Evolutionary conservation across 257 asterid species (phyloP).

Genomic region (Rubia yunnanensis): DNA sequence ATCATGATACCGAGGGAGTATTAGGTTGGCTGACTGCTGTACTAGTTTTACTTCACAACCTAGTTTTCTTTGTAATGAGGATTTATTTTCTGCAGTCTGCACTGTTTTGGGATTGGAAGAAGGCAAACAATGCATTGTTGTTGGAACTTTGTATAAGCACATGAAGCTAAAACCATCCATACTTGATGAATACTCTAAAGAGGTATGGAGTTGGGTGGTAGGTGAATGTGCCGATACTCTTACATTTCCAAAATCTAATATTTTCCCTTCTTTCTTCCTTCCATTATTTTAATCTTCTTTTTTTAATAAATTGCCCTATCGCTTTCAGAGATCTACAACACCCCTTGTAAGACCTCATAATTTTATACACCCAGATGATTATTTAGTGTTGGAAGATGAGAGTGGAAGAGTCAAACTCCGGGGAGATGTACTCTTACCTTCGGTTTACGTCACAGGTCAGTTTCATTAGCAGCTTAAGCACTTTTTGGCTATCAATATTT

Average conservation of each 20-base stretch:
- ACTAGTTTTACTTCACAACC: background rate
- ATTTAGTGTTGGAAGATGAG: slow-evolving; percentile 83
- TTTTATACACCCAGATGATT: slow-evolving; percentile 66
- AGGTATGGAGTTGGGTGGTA: slow-evolving; percentile 36
- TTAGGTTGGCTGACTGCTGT: background rate
- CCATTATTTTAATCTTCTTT: background rate
- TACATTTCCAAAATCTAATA: background rate
- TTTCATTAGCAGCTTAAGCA: slow-evolving; percentile 10
- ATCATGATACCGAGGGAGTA: background rate
- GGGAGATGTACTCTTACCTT: slow-evolving; percentile 54
- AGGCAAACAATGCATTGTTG: slow-evolving; percentile 74
- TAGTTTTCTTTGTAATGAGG: background rate
- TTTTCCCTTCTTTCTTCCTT: background rate
- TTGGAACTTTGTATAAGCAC: slow-evolving; percentile 87
- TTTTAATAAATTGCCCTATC: slow-evolving; percentile 13
- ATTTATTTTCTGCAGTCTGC: slow-evolving; percentile 53
- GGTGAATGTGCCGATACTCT: slow-evolving; percentile 3
- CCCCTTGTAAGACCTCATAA: slow-evolving; percentile 70
- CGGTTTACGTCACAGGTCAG: slow-evolving; percentile 80
- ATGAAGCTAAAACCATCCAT: slow-evolving; percentile 90
- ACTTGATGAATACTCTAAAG: slow-evolving; percentile 94
- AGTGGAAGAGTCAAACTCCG: slow-evolving; percentile 91
- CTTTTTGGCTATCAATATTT: slow-evolving; percentile 1
- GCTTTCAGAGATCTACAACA: slow-evolving; percentile 57
- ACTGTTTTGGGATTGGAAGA: slow-evolving; percentile 76